Evolutionary conservation across 495 filamentous ascomycete genomes (phyloP).

Genomic region (Xylaria longipes): DNA sequence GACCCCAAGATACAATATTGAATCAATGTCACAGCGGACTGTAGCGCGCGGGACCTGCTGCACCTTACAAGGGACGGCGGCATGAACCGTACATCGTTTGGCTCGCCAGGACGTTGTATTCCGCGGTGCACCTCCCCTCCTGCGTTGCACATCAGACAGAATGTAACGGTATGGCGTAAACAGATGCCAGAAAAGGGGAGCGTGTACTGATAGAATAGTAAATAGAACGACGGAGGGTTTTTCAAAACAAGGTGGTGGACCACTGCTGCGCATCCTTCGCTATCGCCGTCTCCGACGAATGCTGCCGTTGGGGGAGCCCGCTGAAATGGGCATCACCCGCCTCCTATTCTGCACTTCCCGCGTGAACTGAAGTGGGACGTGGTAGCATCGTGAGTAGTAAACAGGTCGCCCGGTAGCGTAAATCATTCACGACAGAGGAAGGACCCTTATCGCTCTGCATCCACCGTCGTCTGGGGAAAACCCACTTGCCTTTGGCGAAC

Average conservation of each 20-base stretch:
- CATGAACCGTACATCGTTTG: slow-evolving; percentile 26
- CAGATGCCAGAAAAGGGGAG: neutral
- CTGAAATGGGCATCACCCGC: neutral
- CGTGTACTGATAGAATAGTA: neutral
- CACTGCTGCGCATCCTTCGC: slow-evolving; percentile 20
- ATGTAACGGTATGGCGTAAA: slow-evolving; percentile 12
- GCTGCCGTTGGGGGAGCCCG: neutral
- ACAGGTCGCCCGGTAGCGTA: neutral
- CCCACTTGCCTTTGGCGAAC: slow-evolving; percentile 14
- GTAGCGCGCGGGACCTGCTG: slow-evolving; percentile 24
- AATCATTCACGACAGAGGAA: slow-evolving; percentile 7
- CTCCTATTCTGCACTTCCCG: neutral
- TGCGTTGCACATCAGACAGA: slow-evolving; percentile 15
- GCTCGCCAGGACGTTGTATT: slow-evolving; percentile 24
- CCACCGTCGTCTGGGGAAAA: slow-evolving; percentile 20
- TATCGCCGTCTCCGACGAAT: slow-evolving; percentile 16
- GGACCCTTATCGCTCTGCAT: slow-evolving; percentile 15
- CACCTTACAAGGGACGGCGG: slow-evolving; percentile 15
- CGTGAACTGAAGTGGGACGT: slow-evolving; percentile 13
- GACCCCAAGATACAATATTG: slow-evolving; percentile 16
- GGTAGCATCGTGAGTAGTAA: slow-evolving; percentile 20
- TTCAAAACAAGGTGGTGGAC: neutral
- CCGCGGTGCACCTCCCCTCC: slow-evolving; percentile 15
- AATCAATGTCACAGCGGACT: neutral
- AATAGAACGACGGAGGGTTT: neutral